These are phyloP conservation scores for Meira nashicola DNA, from an alignment of 1,284 basidiomycete genomes.

Conservation along the genomic window DNA sequence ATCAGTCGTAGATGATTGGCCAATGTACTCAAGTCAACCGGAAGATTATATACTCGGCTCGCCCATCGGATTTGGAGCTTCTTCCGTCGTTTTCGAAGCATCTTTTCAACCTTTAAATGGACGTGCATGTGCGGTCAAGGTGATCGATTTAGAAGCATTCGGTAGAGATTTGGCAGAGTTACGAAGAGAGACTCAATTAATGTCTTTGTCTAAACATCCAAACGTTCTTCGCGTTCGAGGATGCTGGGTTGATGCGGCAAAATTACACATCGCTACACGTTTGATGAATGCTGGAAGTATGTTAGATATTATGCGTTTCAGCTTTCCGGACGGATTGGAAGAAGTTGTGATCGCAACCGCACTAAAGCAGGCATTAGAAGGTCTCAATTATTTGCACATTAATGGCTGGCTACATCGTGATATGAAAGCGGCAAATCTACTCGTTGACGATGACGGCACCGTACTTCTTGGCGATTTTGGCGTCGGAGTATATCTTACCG, in stretches of 20 bases:
- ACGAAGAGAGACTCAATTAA: constrained; percentile 78
- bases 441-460: constrained; percentile 63
- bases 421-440: constrained; percentile 80
- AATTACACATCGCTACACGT: constrained; percentile 77
- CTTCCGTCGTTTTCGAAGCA: constrained; percentile 77
- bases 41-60: constrained; percentile 44
- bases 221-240: constrained; percentile 84
- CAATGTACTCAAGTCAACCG: constrained; percentile 26
- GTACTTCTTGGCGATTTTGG: constrained; percentile 82
- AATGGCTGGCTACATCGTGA: constrained; percentile 82
- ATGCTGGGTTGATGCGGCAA: constrained; percentile 76
- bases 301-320: constrained; percentile 77
- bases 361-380: constrained; percentile 73
- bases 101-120: constrained; percentile 59
- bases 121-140: constrained; percentile 71
- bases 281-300: constrained; percentile 83
- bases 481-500: constrained; percentile 72
- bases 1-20: constrained; percentile 75
- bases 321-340: constrained; percentile 77
- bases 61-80: constrained; percentile 66
- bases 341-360: constrained; percentile 79
- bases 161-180: constrained; percentile 55
- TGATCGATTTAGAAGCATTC: constrained; percentile 75
- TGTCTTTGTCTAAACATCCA: constrained; percentile 88
- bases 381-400: constrained; percentile 78